phyloP scores from a whole-genome alignment of 2,329 filamentous ascomycete species.

The Botrytis elliptica region DNA sequence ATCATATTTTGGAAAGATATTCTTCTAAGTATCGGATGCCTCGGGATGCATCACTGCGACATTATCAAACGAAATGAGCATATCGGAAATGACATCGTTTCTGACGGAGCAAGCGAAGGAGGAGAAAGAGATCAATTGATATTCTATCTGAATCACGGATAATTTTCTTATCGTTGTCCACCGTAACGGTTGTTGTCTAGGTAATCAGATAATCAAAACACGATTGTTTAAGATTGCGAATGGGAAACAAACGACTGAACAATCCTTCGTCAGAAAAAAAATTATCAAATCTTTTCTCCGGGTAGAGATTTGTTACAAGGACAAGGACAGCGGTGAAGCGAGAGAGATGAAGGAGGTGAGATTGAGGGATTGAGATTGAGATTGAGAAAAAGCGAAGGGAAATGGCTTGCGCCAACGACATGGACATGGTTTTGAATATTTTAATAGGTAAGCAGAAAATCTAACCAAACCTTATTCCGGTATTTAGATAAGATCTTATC shows the following conservation, averaged over 20 bases:
- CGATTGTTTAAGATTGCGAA: conserved; percentile 9
- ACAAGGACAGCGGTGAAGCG: conserved; percentile 13
- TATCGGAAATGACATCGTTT: not conserved
- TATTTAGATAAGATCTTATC: conserved; percentile 14
- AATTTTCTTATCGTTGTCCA: conserved; percentile 4
- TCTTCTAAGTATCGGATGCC: not conserved
- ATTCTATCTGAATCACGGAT: not conserved
- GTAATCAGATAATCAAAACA: not conserved
- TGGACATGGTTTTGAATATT: conserved; percentile 1
- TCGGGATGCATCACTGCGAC: conserved; percentile 3
- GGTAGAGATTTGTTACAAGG: not conserved
- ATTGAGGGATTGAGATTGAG: not conserved
- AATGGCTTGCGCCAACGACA: not conserved
- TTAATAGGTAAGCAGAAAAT: not conserved
- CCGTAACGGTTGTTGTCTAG: not conserved
- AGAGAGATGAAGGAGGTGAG: conserved; percentile 8
- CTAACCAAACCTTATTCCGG: not conserved
- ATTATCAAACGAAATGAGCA: conserved; percentile 3
- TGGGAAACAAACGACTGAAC: not conserved
- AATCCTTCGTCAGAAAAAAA: conserved; percentile 3
- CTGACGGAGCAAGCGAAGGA: not conserved
- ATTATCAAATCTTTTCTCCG: conserved; percentile 1
- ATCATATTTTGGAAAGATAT: conserved; percentile 15
- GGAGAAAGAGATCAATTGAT: not conserved
- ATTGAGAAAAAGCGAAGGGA: too few species aligned